Conservation (phyloP, 2,329 filamentous ascomycete genomes). For the Alternaria longipes region DNA sequence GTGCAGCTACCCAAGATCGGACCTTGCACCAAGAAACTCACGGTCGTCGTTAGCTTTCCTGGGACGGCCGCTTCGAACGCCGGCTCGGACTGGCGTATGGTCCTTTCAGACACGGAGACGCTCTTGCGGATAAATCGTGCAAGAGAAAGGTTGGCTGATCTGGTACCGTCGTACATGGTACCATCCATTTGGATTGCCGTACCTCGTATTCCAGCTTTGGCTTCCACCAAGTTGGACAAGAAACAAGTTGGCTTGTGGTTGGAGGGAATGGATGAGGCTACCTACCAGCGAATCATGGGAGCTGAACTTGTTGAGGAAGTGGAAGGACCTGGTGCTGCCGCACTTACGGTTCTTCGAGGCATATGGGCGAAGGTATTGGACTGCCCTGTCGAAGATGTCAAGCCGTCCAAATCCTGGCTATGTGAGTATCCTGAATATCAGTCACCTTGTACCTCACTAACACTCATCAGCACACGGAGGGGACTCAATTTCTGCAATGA, state of each 20-base stretch:
- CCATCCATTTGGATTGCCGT: slow-evolving; percentile 50
- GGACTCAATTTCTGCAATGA: slow-evolving; percentile 47
- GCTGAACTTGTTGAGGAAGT: slow-evolving; percentile 41
- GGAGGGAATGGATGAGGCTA: slow-evolving; percentile 51
- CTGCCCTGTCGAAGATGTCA: slow-evolving; percentile 39
- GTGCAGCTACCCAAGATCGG: slow-evolving; percentile 56
- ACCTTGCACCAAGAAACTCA: slow-evolving; percentile 55
- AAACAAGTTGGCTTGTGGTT: slow-evolving; percentile 56
- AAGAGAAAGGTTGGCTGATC: slow-evolving; percentile 37
- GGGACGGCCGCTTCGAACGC: slow-evolving; percentile 26
- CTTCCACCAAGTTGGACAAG: slow-evolving; percentile 44
- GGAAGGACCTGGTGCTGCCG: slow-evolving; percentile 22
- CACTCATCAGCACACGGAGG: slow-evolving; percentile 38
- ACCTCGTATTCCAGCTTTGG: slow-evolving; percentile 40
- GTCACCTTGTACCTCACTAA: slow-evolving; percentile 8
- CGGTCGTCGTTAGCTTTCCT: slow-evolving; percentile 55
- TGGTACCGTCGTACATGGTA: slow-evolving; percentile 46
- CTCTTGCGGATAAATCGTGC: slow-evolving; percentile 43
- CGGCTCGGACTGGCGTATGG: slow-evolving; percentile 35
- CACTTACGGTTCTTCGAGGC: slow-evolving; percentile 31
- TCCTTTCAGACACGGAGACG: slow-evolving; percentile 44
- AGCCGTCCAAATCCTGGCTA: slow-evolving; percentile 41
- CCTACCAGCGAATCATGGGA: slow-evolving; percentile 53
- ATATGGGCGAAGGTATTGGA: slow-evolving; percentile 58
- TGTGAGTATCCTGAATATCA: slow-evolving; percentile 26